phyloP scores from a whole-genome alignment of 345 rosid species.

The Citrus hindsii region DNA sequence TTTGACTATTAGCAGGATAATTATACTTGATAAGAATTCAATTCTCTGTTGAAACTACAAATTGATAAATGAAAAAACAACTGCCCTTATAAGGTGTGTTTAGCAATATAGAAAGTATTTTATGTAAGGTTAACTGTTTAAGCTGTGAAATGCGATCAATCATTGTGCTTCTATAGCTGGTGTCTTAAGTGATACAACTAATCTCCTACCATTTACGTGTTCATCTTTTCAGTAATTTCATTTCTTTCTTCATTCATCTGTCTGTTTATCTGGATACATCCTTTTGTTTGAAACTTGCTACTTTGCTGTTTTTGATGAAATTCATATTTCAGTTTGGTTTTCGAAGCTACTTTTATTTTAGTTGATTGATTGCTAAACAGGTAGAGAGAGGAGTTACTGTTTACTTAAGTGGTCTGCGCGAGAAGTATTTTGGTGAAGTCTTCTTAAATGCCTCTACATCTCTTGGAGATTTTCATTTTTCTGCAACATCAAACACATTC shows the following conservation, averaged over 20 bases:
- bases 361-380: constrained; percentile 37
- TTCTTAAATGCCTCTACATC: constrained; percentile 65
- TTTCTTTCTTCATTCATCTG: not conserved
- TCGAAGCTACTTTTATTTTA: not conserved
- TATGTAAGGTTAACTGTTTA: not conserved
- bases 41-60: not conserved
- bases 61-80: not conserved
- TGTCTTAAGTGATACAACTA: not conserved
- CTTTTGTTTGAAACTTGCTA: not conserved
- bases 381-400: constrained; percentile 85
- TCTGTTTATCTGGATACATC: constrained; percentile 1
- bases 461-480: constrained; percentile 38
- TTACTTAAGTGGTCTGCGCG: constrained; percentile 86
- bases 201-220: not conserved
- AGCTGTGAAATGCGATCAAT: not conserved
- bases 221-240: not conserved
- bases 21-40: not conserved
- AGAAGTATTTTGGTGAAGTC: constrained; percentile 90
- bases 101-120: not conserved
- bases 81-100: not conserved
- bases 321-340: not conserved
- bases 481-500: constrained; percentile 29
- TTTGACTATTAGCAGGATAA: not conserved
- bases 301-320: not conserved
- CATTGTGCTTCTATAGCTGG: not conserved